Evolutionary conservation across 75 land plant species (phyloP), one percentile per base, ranked within the genome.

Genomic region (Selaginella moellendorffii): DNA sequence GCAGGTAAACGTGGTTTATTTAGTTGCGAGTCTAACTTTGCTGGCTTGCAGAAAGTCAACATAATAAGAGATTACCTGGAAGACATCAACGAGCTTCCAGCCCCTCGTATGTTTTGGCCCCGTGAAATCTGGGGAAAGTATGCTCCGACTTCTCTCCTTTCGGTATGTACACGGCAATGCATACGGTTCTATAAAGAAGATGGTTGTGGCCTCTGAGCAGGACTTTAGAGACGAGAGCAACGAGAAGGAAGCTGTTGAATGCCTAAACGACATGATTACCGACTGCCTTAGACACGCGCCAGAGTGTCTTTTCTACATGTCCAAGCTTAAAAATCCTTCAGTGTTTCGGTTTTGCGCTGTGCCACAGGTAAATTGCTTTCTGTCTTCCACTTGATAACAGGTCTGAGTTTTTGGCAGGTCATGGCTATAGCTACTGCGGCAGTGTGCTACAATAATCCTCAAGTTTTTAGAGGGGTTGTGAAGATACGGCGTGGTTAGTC

Each of bases 101-200:
- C 75, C 62, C 83, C 91, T 24, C 97, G 99, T 17, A 95, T 89
- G 99, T 95, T 95, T 69, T 95, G 99, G 99, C 99, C 99, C 19
- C 85, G 85, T 19, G 73, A 89, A 59, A 84, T 95, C 26, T 95
- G 99, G 99, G 77, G 78, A 26, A 89, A 86, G 75, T 89, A 89
- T 76, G 90, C 75, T 0, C 46, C 74, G 63, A 82, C 74, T 65
- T 87, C 14, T 5, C 5, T 14, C 46, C 46, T 36, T 14, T 5
- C 46, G 5, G 46, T 36, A 14, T 5, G 46, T 36, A 14, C 14
- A 36, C 5, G 10, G 10, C 5, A 36, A 36, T 36, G 46, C 14
- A 14, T 36, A 36, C 5, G 46, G 5, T 5, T 36, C 10, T 36
- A 36, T 36, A 36, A 14, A 36, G 14, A 5, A 36, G 46, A 5